Conservation (phyloP, 2,329 filamentous ascomycete genomes). For the Fusarium protoensiforme region DNA sequence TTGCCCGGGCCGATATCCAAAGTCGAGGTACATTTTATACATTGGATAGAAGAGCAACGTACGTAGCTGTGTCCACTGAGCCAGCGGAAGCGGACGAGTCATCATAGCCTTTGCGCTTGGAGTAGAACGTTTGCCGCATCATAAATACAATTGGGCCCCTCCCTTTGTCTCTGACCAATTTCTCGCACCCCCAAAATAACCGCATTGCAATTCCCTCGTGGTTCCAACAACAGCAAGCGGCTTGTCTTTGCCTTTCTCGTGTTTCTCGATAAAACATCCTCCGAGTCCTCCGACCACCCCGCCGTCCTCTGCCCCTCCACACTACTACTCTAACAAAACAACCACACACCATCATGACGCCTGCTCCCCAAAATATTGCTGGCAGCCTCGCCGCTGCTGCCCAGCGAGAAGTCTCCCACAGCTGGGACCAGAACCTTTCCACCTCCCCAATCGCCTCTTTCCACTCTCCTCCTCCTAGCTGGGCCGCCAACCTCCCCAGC, state of each 20-base stretch:
- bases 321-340: conserved; percentile 40
- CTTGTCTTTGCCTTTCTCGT: neutral
- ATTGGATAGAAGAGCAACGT: neutral
- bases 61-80: neutral
- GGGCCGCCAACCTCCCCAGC: conserved; percentile 56
- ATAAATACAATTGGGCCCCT: conserved; percentile 34
- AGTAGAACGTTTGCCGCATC: conserved; percentile 18
- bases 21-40: conserved; percentile 5
- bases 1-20: conserved; percentile 13
- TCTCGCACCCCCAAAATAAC: neutral
- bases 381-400: conserved; percentile 48
- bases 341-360: conserved; percentile 51
- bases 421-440: conserved; percentile 70
- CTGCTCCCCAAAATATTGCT: conserved; percentile 61
- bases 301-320: conserved; percentile 24
- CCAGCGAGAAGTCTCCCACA: conserved; percentile 62
- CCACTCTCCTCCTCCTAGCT: conserved; percentile 76
- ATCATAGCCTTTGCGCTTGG: conserved; percentile 28
- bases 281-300: conserved; percentile 15
- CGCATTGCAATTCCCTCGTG: neutral
- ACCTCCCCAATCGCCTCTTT: conserved; percentile 81
- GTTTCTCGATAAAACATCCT: conserved; percentile 10
- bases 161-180: neutral
- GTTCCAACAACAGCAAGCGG: conserved; percentile 13
- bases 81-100: conserved; percentile 12